Evolutionary conservation across 169 alveolate genomes (phyloP), one percentile per base, ranked within the genome.

Genomic region (Eimeria necatrix): DNA sequence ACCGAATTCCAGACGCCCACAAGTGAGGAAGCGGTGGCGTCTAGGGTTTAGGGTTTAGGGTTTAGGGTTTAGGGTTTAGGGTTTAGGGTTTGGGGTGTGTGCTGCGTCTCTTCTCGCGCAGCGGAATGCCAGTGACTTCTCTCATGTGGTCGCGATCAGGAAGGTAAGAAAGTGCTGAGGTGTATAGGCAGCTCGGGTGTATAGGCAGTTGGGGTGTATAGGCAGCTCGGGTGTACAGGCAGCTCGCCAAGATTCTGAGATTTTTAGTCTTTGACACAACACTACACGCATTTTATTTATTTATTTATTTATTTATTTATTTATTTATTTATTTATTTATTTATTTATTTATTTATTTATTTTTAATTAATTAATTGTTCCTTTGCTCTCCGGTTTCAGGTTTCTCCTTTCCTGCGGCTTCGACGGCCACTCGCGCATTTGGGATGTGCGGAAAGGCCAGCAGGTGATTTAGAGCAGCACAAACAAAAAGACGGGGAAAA

Each of bases 391-490:
- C 51, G 6, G 7, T 83, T 53, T 6, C 76, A 87, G 94, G 51
- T 87, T 20, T 24, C 26, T 87, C 2, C 94, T 87, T 32, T 87
- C 94, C 26, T 56, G 60, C 24, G 94, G 94, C 3, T 53, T 87
- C 49, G 94, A 87, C 48, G 94, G 94, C 94, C 78, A 87, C 48
- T n/a, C 71, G 60, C 78, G 94, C 5, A 53, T 87, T 6, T 87
- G 94, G 94, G 94, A 87, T 18, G 64, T 87, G n/a, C 81, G 94
- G 59, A 41, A 32, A 18, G 94, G 94, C 46, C 52, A 87, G 83
- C 86, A 87, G 94, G 94, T 87, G 16, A 12, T 6, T 6, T 68
- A n/a, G n/a, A n/a, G n/a, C n/a, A n/a, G n/a, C n/a, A n/a, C n/a
- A n/a, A n/a, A n/a, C n/a, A n/a, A n/a, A n/a, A n/a, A n/a, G n/a